Evolutionary conservation across 1,284 basidiomycete genomes (phyloP), one percentile per base, ranked within the genome.

Genomic region (Malassezia globosa): DNA sequence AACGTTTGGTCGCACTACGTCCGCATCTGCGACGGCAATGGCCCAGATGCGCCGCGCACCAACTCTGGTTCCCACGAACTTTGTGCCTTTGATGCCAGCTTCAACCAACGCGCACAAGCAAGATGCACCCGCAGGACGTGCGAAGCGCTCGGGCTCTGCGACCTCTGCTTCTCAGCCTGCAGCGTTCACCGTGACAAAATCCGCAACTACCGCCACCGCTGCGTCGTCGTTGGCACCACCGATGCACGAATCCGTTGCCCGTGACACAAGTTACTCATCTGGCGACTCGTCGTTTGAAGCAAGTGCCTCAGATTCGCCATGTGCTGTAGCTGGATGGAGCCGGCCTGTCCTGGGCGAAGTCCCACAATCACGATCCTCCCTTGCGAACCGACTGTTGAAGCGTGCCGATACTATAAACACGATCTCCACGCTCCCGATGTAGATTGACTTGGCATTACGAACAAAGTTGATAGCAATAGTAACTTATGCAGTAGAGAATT

Each of bases 251-350:
- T n/a, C n/a, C 7, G 10, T 35, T 13, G 24, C 37, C 10, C 61
- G 51, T 0, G 64, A 67, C 35, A 49, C 59, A n/a, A 64, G 61
- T 42, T 64, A 63, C 41, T 56, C 59, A 40, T 62, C 60, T 31
- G 55, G 55, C n/a, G 64, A 67, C 41, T 64, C 63, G 10, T 59
- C 56, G 10, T 67, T 67, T 31, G 64, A 67, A 29, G 64, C 46
- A 6, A 63, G 56, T 11, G 52, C 55, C 8, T 56, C 56, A 3
- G 61, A 62, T 36, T 62, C 60, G 27, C 64, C 64, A 5, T 64
- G 64, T 37, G 59, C 59, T n/a, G 64, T 55, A 7, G 59, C 59
- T 18, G 55, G 39, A 6, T 21, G 18, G 13, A 37, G 54, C 13
- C 55, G 45, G 18, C 42, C 55, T 18, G 25, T 39, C 13, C 31